A percentile compares a stretch with the other conserved stretches of the same genome.
Evolutionary conservation across 805 yeast species (phyloP).

Genomic region (baker's yeast (Saccharomyces cerevisiae)): DNA sequence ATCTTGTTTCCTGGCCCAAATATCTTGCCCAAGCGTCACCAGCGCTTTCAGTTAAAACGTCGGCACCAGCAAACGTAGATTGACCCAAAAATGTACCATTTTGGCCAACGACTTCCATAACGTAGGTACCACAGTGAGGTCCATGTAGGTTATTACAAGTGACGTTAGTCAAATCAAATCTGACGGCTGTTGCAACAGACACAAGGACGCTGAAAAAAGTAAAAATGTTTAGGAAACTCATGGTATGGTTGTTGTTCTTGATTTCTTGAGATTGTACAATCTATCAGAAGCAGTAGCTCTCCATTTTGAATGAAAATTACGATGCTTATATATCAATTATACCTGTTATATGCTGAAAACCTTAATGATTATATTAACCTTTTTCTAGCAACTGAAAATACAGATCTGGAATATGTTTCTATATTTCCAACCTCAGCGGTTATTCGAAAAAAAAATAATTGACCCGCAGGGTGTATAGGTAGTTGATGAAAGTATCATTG

Average conservation of each 20-base stretch:
- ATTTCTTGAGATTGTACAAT: neutral
- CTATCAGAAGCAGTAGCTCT: neutral
- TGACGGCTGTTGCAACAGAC: conserved; percentile 7
- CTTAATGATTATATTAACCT: neutral
- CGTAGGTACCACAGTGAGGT: conserved; percentile 12
- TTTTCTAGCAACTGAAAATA: neutral
- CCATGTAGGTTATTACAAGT: conserved; percentile 12
- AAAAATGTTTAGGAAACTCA: neutral
- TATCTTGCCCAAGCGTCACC: conserved; percentile 11
- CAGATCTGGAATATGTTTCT: neutral
- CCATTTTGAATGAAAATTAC: too few species aligned
- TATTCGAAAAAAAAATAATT: too few species aligned
- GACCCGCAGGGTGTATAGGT: neutral
- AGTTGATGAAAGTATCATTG: neutral
- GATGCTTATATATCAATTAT: neutral
- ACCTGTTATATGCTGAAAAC: neutral
- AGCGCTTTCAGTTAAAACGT: conserved; percentile 7
- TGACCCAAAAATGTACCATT: conserved; percentile 4
- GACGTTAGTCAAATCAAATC: conserved; percentile 9
- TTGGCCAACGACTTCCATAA: conserved; percentile 8
- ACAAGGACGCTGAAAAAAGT: neutral
- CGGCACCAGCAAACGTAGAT: conserved; percentile 9
- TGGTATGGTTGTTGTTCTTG: neutral
- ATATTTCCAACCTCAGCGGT: neutral
- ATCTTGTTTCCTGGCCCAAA: conserved; percentile 7